Base-by-base conservation (phyloP, 1,139 yeast species). In the Chernovozyma aurita region DNA sequence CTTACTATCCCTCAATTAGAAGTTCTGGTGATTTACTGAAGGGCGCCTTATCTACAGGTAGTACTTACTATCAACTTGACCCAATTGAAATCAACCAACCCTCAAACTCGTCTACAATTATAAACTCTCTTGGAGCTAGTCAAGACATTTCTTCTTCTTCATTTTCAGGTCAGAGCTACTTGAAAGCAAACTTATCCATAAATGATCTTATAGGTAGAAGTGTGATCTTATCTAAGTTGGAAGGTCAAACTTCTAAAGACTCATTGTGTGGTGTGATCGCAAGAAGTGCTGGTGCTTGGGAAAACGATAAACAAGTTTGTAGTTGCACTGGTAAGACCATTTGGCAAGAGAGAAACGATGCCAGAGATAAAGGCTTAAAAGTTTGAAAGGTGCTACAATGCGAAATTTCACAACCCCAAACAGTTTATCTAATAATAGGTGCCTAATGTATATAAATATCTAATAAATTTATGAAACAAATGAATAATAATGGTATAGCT, bases 251-350 rank as follows among this genome's bases (percentile, higher is more conserved):
- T 2, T 47, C 65, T 30, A 39, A 55, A 4, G 73, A 68, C 38
- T 74, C 81, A 4, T 65, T 80, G 34, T 85, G 78, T 34, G 97
- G 97, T 18, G 95, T 92, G 21, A 78, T 92, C 55, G 97, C 97
- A 2, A 76, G 97, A 53, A 84, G 95, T 50, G 97, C 98, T 1
- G 98, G 98, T 11, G 85, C 80, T 14, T 92, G 97, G 97, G 95
- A 92, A 53, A 92, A 92, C 59, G 85, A 84, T 51, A 92, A 92
- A 60, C 80, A 81, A 45, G 95, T 92, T 1, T 92, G 98, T 60
- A 82, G 94, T 30, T 92, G 98, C 57, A 80, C 94, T 20, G 98
- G 98, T 9, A 87, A 88, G 66, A 86, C 95, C 1, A 79, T 90
- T 20, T 92, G 98, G 98, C 88, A 92, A 56, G 98, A 92, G 57